These are phyloP conservation scores for Tetracentron sinense DNA, from an alignment of 164 flowering plant genomes.

Conservation along the genomic window DNA sequence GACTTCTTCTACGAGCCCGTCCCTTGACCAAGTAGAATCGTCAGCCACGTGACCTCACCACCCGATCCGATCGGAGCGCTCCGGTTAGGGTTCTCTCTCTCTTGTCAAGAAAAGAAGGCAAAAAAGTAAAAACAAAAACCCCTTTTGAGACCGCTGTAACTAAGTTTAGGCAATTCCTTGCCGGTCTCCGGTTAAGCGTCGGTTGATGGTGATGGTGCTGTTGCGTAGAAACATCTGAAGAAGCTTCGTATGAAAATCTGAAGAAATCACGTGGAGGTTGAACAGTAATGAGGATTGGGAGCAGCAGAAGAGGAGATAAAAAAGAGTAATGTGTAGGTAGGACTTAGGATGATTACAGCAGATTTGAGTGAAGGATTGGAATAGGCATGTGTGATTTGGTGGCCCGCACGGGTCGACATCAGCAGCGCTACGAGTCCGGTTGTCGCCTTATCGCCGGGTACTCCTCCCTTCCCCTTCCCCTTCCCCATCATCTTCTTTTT, in stretches of 20 bases:
- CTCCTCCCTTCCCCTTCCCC: neutral
- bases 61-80: too few species aligned
- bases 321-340: neutral
- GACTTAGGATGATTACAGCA: neutral
- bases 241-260: too few species aligned
- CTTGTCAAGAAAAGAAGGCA: too few species aligned
- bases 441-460: slow-evolving; percentile 90
- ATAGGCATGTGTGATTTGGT: slow-evolving; percentile 73
- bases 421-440: slow-evolving; percentile 74
- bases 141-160: too few species aligned
- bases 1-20: neutral
- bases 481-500: neutral
- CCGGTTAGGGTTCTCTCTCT: too few species aligned
- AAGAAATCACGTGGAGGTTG: neutral
- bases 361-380: neutral
- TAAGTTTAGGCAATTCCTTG: neutral
- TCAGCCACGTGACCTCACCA: neutral
- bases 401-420: slow-evolving; percentile 85
- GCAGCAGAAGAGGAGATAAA: neutral
- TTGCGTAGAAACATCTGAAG: neutral
- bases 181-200: neutral
- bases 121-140: too few species aligned
- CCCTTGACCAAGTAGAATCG: neutral
- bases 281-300: neutral
- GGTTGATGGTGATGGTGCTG: neutral